Evolutionary conservation across 768 basidiomycete species (phyloP).

Genomic region (Lanmaoa pseudosensibilis): DNA sequence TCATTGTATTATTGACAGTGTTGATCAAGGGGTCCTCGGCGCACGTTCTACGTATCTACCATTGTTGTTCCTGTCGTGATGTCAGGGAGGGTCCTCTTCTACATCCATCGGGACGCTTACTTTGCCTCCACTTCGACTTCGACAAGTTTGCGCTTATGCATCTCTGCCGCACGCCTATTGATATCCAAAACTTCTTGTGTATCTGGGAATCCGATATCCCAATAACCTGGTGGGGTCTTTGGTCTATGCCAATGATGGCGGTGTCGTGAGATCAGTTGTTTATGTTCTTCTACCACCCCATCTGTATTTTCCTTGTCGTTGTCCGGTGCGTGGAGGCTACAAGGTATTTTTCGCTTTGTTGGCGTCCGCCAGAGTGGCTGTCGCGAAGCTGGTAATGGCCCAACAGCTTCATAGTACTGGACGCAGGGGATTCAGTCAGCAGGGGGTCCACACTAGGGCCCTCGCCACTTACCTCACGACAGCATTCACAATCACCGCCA

Average conservation of each 20-base stretch:
- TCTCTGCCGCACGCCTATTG: constrained; percentile 69
- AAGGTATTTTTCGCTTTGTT: constrained; percentile 31
- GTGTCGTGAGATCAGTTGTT: constrained; percentile 70
- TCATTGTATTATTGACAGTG: constrained; percentile 4
- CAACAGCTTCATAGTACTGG: constrained; percentile 80
- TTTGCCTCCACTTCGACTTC: constrained; percentile 59
- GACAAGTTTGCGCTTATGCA: constrained; percentile 65
- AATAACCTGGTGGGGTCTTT: constrained; percentile 82
- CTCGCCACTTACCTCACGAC: constrained; percentile 58
- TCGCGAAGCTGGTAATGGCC: constrained; percentile 67
- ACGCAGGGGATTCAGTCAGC: background rate
- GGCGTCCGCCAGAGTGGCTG: constrained; percentile 78
- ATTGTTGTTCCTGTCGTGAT: constrained; percentile 15
- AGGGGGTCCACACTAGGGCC: too few species aligned
- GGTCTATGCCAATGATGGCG: constrained; percentile 68
- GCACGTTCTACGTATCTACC: constrained; percentile 31
- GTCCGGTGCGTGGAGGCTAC: background rate
- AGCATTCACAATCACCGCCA: constrained; percentile 81
- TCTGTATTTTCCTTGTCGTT: constrained; percentile 34
- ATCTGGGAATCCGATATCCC: constrained; percentile 86
- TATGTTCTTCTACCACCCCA: constrained; percentile 49
- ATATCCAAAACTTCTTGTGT: constrained; percentile 81
- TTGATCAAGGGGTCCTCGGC: constrained; percentile 14
- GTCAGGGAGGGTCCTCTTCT: background rate
- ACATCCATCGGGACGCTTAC: constrained; percentile 34